Conservation (phyloP, 495 filamentous ascomycete genomes). For the Oleoguttula mirabilis region DNA sequence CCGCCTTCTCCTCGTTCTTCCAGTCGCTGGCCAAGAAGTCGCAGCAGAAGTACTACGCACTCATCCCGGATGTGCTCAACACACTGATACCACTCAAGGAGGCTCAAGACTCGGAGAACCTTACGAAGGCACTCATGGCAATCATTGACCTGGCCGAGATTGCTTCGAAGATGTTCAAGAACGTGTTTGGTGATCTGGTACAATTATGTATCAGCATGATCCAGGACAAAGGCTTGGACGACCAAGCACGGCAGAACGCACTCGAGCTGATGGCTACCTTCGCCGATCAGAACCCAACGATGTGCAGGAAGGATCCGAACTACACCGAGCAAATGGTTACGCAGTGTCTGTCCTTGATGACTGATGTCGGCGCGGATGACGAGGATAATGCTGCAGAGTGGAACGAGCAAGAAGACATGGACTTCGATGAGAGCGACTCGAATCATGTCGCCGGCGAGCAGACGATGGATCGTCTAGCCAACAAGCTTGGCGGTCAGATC, state of each 20-base stretch:
- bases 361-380: constrained; percentile 91
- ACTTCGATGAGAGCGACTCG: constrained; percentile 88
- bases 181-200: constrained; percentile 77
- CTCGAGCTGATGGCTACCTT: constrained; percentile 97
- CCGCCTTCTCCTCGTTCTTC: constrained; percentile 94
- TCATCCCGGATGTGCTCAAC: constrained; percentile 82
- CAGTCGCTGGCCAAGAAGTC: constrained; percentile 72
- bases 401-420: constrained; percentile 86
- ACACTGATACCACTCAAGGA: constrained; percentile 90
- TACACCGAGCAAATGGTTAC: constrained; percentile 97
- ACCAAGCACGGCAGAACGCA: constrained; percentile 84
- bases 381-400: constrained; percentile 93
- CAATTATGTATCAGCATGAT: constrained; percentile 85
- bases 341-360: constrained; percentile 97
- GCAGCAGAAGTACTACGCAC: constrained; percentile 71
- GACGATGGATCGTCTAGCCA: constrained; percentile 94
- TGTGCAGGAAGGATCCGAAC: constrained; percentile 83
- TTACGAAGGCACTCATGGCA: constrained; percentile 77
- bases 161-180: constrained; percentile 92
- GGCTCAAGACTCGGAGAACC: constrained; percentile 70
- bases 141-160: constrained; percentile 88
- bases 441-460: constrained; percentile 99
- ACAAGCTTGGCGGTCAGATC: constrained; percentile 82
- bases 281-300: constrained; percentile 81
- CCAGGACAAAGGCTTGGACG: constrained; percentile 85